phyloP scores from a whole-genome alignment of 2,329 filamentous ascomycete genomes.

The Trichoderma sp. region DNA sequence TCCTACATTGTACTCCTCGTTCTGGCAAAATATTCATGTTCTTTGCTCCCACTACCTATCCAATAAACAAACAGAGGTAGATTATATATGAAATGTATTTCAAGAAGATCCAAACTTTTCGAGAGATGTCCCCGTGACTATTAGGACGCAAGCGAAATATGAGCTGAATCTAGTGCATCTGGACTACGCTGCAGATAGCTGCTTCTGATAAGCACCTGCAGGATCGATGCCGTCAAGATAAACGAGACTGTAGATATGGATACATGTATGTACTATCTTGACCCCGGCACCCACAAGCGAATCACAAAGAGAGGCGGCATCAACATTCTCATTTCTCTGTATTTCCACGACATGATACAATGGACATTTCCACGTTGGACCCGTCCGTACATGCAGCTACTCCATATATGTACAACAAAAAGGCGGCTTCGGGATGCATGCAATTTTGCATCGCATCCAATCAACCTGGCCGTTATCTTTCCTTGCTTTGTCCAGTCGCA shows the following conservation, averaged over 20 bases:
- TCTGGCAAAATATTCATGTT: background rate
- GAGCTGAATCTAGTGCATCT: background rate
- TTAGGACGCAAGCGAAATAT: no score
- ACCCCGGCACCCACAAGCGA: background rate
- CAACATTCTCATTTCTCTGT: no score
- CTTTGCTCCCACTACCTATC: background rate
- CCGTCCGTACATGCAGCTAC: background rate
- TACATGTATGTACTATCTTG: background rate
- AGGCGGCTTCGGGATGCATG: background rate
- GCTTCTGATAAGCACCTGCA: background rate
- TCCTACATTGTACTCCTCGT: background rate
- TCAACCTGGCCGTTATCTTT: background rate
- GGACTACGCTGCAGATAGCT: background rate
- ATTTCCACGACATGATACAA: background rate
- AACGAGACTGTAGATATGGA: background rate
- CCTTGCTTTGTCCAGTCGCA: background rate
- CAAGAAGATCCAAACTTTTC: background rate
- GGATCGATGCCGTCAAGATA: background rate
- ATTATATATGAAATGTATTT: background rate
- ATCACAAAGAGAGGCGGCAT: background rate
- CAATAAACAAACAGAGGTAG: background rate
- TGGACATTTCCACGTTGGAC: background rate
- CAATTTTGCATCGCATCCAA: background rate
- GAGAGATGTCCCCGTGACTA: background rate
- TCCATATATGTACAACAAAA: background rate